Percentiles rank a stretch among this genome's conserved stretches.
Conservation (phyloP, 345 rosid species). For the Boechera retrofracta region DNA sequence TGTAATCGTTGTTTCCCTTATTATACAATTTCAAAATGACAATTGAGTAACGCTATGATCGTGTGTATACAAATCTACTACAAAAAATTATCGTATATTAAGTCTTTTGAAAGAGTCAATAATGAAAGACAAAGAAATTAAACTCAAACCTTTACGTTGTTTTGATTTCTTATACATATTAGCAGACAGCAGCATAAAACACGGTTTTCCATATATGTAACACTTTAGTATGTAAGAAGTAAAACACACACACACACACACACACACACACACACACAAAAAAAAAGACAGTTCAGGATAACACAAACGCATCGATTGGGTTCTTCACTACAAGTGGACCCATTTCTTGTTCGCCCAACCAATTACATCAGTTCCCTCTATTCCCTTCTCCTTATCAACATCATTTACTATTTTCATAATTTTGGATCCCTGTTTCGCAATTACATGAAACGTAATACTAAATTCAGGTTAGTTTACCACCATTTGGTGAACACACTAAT, state of each 20-base stretch:
- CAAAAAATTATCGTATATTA: not conserved
- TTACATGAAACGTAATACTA: slow-evolving; percentile 29
- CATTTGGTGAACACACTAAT: slow-evolving; percentile 26
- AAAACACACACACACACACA: no score
- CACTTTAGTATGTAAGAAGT: no score
- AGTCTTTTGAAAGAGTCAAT: not conserved
- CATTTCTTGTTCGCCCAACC: slow-evolving; percentile 49
- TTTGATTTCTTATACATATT: not conserved
- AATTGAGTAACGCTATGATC: not conserved
- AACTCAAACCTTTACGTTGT: not conserved
- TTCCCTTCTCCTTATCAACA: slow-evolving; percentile 34
- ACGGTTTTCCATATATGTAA: not conserved
- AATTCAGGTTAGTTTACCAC: slow-evolving; percentile 16
- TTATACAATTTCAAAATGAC: not conserved
- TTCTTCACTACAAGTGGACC: slow-evolving; percentile 18
- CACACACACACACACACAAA: no score
- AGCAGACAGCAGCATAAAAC: not conserved
- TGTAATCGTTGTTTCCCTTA: not conserved
- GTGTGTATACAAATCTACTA: not conserved
- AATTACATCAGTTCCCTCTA: slow-evolving; percentile 26
- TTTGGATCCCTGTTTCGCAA: slow-evolving; percentile 21
- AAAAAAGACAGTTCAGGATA: not conserved
- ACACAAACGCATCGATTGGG: slow-evolving; percentile 4
- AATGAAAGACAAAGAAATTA: not conserved
- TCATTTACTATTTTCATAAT: slow-evolving; percentile 6